Conservation (phyloP, 352 stramenopile species). For the Blastocystis hominis region DNA sequence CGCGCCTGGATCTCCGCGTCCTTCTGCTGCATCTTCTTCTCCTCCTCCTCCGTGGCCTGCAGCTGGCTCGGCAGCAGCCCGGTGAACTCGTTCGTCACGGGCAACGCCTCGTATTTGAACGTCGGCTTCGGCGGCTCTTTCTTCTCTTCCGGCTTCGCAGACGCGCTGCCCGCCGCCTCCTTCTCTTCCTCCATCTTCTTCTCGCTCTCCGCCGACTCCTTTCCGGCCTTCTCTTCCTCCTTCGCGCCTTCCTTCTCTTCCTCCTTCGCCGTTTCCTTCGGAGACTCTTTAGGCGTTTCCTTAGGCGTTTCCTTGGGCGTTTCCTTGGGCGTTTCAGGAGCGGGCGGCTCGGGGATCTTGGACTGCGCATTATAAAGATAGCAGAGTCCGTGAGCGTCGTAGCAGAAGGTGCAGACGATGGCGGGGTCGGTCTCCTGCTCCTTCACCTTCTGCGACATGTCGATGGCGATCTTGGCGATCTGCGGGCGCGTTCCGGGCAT, state of each 20-base stretch:
- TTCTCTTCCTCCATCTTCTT: not conserved
- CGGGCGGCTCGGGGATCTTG: slow-evolving; percentile 88
- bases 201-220: slow-evolving; percentile 61
- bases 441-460: slow-evolving; percentile 61
- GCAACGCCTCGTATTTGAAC: slow-evolving; percentile 65
- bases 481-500: slow-evolving; percentile 19
- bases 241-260: slow-evolving; percentile 66
- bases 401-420: slow-evolving; percentile 91
- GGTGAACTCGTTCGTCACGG: not conserved
- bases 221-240: slow-evolving; percentile 61
- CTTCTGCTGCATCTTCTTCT: slow-evolving; percentile 69
- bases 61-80: not conserved
- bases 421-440: slow-evolving; percentile 73
- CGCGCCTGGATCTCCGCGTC: slow-evolving; percentile 66
- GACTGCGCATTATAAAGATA: slow-evolving; percentile 84
- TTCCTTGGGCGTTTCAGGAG: slow-evolving; percentile 68
- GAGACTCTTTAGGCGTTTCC: not conserved
- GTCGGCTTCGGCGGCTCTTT: slow-evolving; percentile 81
- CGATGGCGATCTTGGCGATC: not conserved
- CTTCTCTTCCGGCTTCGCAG: slow-evolving; percentile 68
- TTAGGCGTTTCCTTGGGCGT: not conserved
- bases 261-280: not conserved
- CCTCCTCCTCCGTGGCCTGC: not conserved
- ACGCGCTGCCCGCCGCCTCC: slow-evolving; percentile 64
- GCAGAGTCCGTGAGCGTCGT: slow-evolving; percentile 91